Evolutionary conservation across 176 grass and related monocot species (phyloP).

Genomic region (Carex cristatella): DNA sequence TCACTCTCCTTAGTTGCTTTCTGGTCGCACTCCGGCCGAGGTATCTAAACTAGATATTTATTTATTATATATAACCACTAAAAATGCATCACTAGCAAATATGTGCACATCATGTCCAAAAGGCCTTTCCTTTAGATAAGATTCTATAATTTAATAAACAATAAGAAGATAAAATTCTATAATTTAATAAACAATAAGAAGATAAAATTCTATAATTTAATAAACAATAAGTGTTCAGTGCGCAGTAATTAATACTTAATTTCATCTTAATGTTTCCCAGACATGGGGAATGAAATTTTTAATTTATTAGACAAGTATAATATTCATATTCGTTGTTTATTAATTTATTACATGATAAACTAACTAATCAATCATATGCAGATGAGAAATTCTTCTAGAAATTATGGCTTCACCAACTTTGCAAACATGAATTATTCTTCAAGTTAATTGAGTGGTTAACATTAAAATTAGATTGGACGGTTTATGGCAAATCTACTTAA

Average conservation of each 20-base stretch:
- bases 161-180: neutral
- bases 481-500: neutral
- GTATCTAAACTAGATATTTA: neutral
- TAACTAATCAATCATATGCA: neutral
- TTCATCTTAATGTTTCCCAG: neutral
- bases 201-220: neutral
- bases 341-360: neutral
- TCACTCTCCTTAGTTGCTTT: too few relatives aligned
- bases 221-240: neutral
- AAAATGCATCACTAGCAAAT: neutral
- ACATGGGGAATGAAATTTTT: neutral
- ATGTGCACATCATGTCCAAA: neutral
- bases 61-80: too few relatives aligned
- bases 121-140: neutral
- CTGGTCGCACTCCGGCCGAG: neutral
- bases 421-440: slow-evolving; percentile 1
- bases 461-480: neutral
- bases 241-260: neutral
- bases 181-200: neutral
- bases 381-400: neutral
- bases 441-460: neutral
- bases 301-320: neutral
- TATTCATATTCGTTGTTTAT: neutral
- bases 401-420: slow-evolving; percentile 14
- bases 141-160: neutral